Base-by-base conservation (phyloP, 352 stramenopile genomes). In the Phytopythium delawarense region DNA sequence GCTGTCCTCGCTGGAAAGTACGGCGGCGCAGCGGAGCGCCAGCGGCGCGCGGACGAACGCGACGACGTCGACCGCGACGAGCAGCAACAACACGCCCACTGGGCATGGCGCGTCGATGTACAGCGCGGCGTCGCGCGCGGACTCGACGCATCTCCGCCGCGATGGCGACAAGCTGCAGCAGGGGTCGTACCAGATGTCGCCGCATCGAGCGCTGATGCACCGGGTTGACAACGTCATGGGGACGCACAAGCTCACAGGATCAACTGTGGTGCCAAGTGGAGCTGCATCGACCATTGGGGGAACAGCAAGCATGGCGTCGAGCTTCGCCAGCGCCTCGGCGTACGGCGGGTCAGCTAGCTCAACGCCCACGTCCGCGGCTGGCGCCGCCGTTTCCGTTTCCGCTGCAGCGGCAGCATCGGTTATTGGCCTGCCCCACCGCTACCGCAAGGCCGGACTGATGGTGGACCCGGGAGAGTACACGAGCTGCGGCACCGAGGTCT, bases 401-500 rank as follows among this genome's bases (percentile, higher is more conserved):
- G 42, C 51, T 25, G 56, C 44, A 13, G 40, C 53, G 46, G 53
- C 53, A 46, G 30, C 34, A 0, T 40, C 45, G 30, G 39, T 23
- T 3, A n/a, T 57, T 32, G 58, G 50, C 11, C n/a, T 57, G 37
- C 48, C 46, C 7, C 25, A 37, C n/a, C 32, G 57, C 25, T 56
- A 63, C 37, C 11, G 51, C 28, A n/a, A 71, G 54, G 42, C 70
- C 13, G 55, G 37, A 9, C 49, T 70, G 21, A 53, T 49, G 21
- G 78, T 88, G 42, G 72, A 88, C 34, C 59, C 72, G 2, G 72
- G 67, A 37, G 78, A 92, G 52, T 74, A 78, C 13, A 88, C 81
- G 6, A 76, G 72, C 23, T 92, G 84, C 64, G 84, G 84, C 0
- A 74, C 81, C 0, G 81, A 88, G 49, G 90, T 94, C 21, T 71